Base-by-base conservation (phyloP, 1,284 basidiomycete species). In the Microbotryomycetes sp. region DNA sequence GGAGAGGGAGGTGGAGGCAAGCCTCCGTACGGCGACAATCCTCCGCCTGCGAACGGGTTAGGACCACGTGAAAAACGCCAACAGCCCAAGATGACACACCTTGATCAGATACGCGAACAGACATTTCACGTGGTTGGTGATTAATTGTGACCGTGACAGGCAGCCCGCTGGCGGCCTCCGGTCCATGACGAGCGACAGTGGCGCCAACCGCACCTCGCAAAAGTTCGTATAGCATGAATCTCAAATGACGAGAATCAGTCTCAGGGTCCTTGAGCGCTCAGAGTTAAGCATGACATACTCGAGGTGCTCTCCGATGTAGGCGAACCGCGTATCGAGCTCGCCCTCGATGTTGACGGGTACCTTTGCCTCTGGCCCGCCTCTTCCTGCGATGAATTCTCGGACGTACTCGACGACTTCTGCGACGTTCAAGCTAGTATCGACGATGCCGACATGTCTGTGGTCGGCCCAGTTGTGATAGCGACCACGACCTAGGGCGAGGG, bases 181-280 rank as follows among this genome's bases (percentile, higher is more conserved):
- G n/a, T 16, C 64, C 65, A 30, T 67, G 61, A 26, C 60, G 52
- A 27, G 57, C 52, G 15, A 64, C 60, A 18, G 68, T 68, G n/a
- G 63, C 63, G 46, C 59, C 52, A 11, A 67, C 57, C 13, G 66
- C 89, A 72, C 92, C 91, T 74, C 92, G 92, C 68, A 93, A 72
- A 26, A 94, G 74, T 72, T 94, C 90, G 70, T 93, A 92, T 15
- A 92, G 76, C 61, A 93, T 88, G 73, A 92, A 94, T 84, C 90
- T 64, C 51, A 59, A 41, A 5, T 2, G 21, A 28, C 31, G 35
- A 23, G 26, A 41, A 52, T 57, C 23, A 45, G 41, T 45, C 30
- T 48, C 45, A 23, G 16, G n/a, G 46, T 57, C 24, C 47, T 51
- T 27, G 4, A 18, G 30, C 48, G 3, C 3, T 45, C 23, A 9